Evolutionary conservation across 768 basidiomycete species (phyloP).

Genomic region (Russula vinacea): DNA sequence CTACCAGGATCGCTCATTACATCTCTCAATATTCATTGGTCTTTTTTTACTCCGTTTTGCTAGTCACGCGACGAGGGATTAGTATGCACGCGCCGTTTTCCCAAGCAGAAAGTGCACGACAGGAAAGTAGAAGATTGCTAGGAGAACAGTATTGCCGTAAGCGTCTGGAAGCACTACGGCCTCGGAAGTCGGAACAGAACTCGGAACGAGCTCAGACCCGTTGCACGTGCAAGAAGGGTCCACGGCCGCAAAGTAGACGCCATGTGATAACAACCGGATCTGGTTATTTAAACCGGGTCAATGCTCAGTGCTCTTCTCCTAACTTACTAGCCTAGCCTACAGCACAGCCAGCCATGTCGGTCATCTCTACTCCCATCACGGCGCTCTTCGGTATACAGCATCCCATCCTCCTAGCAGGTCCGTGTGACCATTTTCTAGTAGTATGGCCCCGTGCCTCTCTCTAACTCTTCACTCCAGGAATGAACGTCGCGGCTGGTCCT

Average conservation of each 20-base stretch:
- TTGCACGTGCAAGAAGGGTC: too few species aligned
- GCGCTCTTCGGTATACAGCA: conserved; percentile 87
- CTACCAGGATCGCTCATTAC: conserved; percentile 25
- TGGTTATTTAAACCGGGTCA: neutral
- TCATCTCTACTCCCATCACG: conserved; percentile 80
- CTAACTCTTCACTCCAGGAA: conserved; percentile 40
- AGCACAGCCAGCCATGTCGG: conserved; percentile 50
- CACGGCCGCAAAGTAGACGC: too few species aligned
- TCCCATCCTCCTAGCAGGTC: conserved; percentile 81
- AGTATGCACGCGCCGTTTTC: too few species aligned
- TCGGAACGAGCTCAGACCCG: too few species aligned
- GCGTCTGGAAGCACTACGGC: too few species aligned
- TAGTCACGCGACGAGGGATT: neutral
- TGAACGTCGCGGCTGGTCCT: conserved; percentile 68
- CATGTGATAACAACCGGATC: too few species aligned
- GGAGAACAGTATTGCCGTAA: too few species aligned
- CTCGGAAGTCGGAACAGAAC: too few species aligned
- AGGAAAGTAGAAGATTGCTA: too few species aligned
- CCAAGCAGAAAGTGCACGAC: too few species aligned
- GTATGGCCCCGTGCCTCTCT: neutral
- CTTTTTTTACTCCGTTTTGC: neutral
- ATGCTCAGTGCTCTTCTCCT: neutral
- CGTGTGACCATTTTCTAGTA: neutral
- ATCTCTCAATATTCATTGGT: conserved; percentile 12
- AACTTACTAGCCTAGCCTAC: too few species aligned